Evolutionary conservation across 2,329 filamentous ascomycete species (phyloP).

Genomic region (Hirsutella minnesotensis): DNA sequence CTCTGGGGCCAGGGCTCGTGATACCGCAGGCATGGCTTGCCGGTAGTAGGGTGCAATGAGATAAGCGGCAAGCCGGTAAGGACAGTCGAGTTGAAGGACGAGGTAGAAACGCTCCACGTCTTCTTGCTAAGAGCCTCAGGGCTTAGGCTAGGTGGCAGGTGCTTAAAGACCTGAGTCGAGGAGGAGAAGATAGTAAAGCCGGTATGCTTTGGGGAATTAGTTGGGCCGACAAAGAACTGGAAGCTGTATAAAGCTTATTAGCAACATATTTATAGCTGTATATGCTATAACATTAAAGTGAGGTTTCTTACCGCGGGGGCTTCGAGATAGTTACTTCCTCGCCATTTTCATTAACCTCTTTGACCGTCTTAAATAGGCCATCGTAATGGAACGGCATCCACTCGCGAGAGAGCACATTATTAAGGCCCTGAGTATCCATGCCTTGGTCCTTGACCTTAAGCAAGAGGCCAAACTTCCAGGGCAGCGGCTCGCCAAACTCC

Average conservation of each 20-base stretch:
- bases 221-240: conserved; percentile 38
- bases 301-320: conserved; percentile 24
- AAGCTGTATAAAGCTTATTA: conserved; percentile 21
- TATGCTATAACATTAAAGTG: conserved; percentile 8
- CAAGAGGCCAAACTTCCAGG: conserved; percentile 41
- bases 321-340: conserved; percentile 26
- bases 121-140: conserved; percentile 23
- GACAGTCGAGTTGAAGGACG: conserved; percentile 31
- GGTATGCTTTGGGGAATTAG: conserved; percentile 33
- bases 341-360: conserved; percentile 23
- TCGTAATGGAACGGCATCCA: conserved; percentile 48
- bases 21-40: conserved; percentile 36
- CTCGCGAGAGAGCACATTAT: conserved; percentile 41
- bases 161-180: conserved; percentile 35
- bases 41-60: conserved; percentile 30
- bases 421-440: conserved; percentile 27
- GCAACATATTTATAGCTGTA: too few species aligned
- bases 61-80: conserved; percentile 33
- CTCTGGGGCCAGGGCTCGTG: conserved; percentile 41
- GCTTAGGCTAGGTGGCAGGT: conserved; percentile 26
- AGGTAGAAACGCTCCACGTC: conserved; percentile 37
- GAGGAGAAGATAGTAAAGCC: conserved; percentile 43
- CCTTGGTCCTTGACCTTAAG: conserved; percentile 39
- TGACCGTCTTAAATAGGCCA: conserved; percentile 41
- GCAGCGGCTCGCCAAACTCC: conserved; percentile 33